phyloP scores from a whole-genome alignment of 2,329 filamentous ascomycete genomes.

The Colletotrichum sp. region DNA sequence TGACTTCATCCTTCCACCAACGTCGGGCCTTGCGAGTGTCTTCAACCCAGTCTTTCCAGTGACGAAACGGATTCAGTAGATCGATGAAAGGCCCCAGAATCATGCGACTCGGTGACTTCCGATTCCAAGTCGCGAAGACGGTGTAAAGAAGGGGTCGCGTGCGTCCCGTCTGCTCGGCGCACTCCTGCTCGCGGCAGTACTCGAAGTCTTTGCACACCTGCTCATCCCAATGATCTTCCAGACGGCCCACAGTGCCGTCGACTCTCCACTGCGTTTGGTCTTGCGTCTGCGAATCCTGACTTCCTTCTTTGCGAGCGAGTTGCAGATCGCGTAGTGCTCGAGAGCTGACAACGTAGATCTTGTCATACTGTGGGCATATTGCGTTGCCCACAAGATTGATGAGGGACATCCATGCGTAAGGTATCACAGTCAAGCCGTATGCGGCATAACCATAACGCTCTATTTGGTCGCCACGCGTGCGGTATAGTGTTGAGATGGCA shows the following conservation, averaged over 20 bases:
- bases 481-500: not conserved
- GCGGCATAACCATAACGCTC: not conserved
- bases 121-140: not conserved
- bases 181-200: not conserved
- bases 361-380: not conserved
- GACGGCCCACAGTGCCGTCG: not conserved
- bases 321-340: not conserved
- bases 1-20: not conserved
- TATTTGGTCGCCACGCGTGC: not conserved
- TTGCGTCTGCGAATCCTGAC: not conserved
- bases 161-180: not conserved
- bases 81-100: not conserved
- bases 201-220: not conserved
- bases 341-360: rapidly evolving
- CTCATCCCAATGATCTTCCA: not conserved
- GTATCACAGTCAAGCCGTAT: not conserved
- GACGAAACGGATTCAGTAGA: not conserved
- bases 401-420: not conserved
- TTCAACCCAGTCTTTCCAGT: not conserved
- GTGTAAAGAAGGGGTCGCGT: not conserved
- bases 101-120: not conserved
- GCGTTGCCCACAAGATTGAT: not conserved
- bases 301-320: rapidly evolving
- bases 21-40: not conserved
- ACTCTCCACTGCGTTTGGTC: not conserved